Base-by-base conservation (phyloP, 495 filamentous ascomycete species). In the Symbiotaphrina buchneri region DNA sequence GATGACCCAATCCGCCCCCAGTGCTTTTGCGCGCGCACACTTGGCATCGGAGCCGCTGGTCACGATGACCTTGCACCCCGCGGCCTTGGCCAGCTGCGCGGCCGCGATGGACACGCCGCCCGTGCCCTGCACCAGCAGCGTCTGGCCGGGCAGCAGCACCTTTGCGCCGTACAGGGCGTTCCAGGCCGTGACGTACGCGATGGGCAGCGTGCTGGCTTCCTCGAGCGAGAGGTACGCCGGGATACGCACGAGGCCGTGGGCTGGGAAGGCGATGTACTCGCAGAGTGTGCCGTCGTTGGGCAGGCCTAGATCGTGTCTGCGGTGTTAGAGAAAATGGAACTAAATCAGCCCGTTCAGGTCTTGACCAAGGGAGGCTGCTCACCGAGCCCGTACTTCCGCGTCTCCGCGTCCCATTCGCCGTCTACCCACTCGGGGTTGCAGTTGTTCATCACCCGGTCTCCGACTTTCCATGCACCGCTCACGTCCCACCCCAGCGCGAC, bases 131-230 rank as follows among this genome's bases (percentile, higher is more conserved):
- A 57, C 42, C 17, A 62, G 27, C 3, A 62, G 40, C 20, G 37
- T 48, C 39, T 56, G 46, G 1, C 41, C 43, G 19, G 39, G 36
- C 0, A 54, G 55, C n/a, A 59, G 36, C 2, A 60, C 56, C 6
- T 54, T 37, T 43, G 54, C 48, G 6, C 48, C 47, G 34, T 54
- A 52, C 19, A 60, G 37, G 1, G 50, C 40, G 51, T 56, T 58
- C 54, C 56, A 63, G 4, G 53, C 56, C 32, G 58, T 61, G 23
- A 59, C 36, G 1, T 43, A 44, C 1, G 56, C 55, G 35, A 59
- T 48, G 2, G 54, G 51, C n/a, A 58, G 31, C 19, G 53, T 55
- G 18, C 41, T 39, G 3, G 51, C 56, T 33, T 59, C 55, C 22
- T 50, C 51, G 31, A 52, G 41, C 6, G 33, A 47, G 24, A 63